Conservation (phyloP, 1,284 basidiomycete species). For the Heterobasidion irregulare region DNA sequence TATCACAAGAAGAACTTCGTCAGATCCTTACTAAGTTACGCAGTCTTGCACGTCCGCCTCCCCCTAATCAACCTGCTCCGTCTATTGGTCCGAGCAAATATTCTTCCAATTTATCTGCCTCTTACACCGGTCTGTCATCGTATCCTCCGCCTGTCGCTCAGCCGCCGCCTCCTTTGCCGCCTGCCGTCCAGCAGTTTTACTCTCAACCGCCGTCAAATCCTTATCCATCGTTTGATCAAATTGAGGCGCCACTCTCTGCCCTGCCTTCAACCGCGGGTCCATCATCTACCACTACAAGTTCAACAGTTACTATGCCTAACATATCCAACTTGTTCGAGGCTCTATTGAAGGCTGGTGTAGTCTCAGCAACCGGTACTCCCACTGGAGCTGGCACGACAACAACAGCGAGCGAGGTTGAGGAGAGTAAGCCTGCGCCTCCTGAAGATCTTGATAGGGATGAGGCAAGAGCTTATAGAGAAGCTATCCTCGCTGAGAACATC, state of each 20-base stretch:
- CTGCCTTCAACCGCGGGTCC: conserved; percentile 20
- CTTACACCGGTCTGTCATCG: conserved; percentile 12
- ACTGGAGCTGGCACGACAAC: conserved; percentile 34
- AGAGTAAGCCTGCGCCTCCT: conserved; percentile 11
- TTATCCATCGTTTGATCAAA: neutral
- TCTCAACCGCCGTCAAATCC: neutral
- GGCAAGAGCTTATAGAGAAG: conserved; percentile 55
- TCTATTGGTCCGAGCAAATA: conserved; percentile 12
- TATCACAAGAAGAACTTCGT: conserved; percentile 72
- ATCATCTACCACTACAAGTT: conserved; percentile 14
- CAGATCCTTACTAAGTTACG: conserved; percentile 78
- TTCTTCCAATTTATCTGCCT: conserved; percentile 5
- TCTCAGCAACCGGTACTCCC: conserved; percentile 46
- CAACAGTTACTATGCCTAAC: conserved; percentile 16
- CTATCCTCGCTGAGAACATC: conserved; percentile 63
- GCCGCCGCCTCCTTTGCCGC: conserved; percentile 14
- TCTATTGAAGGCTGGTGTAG: conserved; percentile 68
- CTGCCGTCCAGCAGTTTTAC: conserved; percentile 6
- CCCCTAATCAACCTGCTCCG: conserved; percentile 26
- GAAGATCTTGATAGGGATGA: conserved; percentile 39
- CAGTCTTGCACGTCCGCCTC: conserved; percentile 44
- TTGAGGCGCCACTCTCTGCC: conserved; percentile 14
- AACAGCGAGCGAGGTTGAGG: conserved; percentile 11
- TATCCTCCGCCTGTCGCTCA: conserved; percentile 10
- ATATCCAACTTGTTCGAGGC: conserved; percentile 58